A percentile compares a stretch with the other conserved stretches of the same genome.
Evolutionary conservation across 1,284 basidiomycete species (phyloP).

Genomic region (Apiotrichum montevideense): DNA sequence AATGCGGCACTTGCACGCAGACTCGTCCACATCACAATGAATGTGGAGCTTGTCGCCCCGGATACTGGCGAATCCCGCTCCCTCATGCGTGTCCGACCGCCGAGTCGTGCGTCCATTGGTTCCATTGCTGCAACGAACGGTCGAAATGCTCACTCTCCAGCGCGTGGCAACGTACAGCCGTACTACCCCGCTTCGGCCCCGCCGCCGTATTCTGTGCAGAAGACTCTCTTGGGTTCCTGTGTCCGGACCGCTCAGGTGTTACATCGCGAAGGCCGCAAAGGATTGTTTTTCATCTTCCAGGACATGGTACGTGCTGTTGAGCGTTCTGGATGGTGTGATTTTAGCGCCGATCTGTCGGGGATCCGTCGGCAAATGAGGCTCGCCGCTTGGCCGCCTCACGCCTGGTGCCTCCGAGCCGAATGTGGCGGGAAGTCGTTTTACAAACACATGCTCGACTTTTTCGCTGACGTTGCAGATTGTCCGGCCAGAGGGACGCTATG

Average conservation of each 20-base stretch:
- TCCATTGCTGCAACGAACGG: not conserved
- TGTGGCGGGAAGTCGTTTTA: not conserved
- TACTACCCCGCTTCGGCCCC: slow-evolving; percentile 18
- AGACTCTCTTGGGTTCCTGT: slow-evolving; percentile 13
- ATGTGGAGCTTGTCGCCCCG: slow-evolving; percentile 15
- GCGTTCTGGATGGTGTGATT: too few relatives aligned
- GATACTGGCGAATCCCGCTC: slow-evolving; percentile 12
- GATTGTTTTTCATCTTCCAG: slow-evolving; percentile 18
- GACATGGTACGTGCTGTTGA: slow-evolving; percentile 13
- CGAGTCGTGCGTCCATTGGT: slow-evolving; percentile 10
- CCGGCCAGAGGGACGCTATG: slow-evolving; percentile 14
- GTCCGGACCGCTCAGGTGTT: slow-evolving; percentile 16
- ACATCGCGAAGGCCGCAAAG: slow-evolving; percentile 13
- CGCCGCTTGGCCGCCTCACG: too few relatives aligned
- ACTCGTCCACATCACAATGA: slow-evolving; percentile 18
- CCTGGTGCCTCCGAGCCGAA: too few relatives aligned
- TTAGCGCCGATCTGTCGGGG: too few relatives aligned
- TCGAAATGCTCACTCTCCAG: not conserved
- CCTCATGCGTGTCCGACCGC: slow-evolving; percentile 16
- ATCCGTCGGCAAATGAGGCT: too few relatives aligned
- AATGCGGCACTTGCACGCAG: slow-evolving; percentile 15
- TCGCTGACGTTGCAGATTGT: slow-evolving; percentile 13
- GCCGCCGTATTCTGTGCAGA: slow-evolving; percentile 16
- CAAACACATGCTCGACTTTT: not conserved
- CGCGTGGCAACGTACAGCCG: slow-evolving; percentile 15